Evolutionary conservation across 2,329 filamentous ascomycete genomes (phyloP), one percentile per base, ranked within the genome.

Genomic region (Akanthomyces muscarius): DNA sequence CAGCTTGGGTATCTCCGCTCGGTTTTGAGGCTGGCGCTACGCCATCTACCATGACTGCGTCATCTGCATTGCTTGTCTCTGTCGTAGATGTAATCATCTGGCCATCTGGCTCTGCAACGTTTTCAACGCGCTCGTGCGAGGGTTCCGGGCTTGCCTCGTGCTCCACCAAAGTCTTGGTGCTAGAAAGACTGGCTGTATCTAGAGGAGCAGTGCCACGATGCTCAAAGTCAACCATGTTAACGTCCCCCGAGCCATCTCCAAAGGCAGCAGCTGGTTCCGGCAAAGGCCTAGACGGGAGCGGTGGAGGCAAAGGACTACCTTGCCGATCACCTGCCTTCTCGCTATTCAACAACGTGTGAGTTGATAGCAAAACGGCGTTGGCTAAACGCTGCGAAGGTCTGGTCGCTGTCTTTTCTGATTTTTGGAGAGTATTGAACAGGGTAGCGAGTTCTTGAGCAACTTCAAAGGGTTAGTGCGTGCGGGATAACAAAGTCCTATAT

Each of bases 361-460:
- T 81, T 3, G 80, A 80, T 1, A 91, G 85, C 25, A 97, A 80
- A 1, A 92, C 92, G 45, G 93, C 84, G 56, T 92, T 88, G 30
- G 92, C 92, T 41, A 97, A 82, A 67, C 91, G 86, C 68, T 89
- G 88, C 4, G 88, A 87, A 1, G 92, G 92, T 50, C 82, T 85
- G 36, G 93, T 86, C 18, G 83, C 87, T 13, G 81, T 76, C 47
- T 81, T 79, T 5, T 84, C 77, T 1, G 89, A 87, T 1, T 80
- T 83, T 64, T 89, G 87, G 71, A 97, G 86, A 63, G 86, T 83
- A 11, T 83, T 74, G 70, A 96, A 97, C 0, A 97, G 78, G 4
- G 76, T 78, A 30, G 83, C 83, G 47, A 97, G 81, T 72, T 93
- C 89, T 63, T 83, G 81, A n/a, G 90, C 85, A 71, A 96, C 91